A percentile compares a stretch with the other conserved stretches of the same genome.
phyloP scores from a whole-genome alignment of 768 basidiomycete species.

The Cystofilobasidium bisporidii region DNA sequence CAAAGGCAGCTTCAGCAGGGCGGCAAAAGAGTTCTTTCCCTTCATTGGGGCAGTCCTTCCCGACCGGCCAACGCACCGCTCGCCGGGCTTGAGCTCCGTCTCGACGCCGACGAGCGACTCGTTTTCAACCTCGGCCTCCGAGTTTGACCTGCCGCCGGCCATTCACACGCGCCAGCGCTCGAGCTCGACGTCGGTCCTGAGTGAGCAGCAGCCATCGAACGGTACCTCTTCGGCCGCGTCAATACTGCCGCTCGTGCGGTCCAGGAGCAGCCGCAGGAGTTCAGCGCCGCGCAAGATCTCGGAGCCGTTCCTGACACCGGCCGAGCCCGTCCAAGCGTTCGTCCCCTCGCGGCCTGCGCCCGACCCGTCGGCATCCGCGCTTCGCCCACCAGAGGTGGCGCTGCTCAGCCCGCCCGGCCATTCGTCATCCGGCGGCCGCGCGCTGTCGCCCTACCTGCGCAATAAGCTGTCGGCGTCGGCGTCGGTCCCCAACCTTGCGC shows the following conservation, averaged over 20 bases:
- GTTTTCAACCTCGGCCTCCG: neutral
- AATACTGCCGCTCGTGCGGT: neutral
- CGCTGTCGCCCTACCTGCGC: neutral
- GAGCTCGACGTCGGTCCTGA: neutral
- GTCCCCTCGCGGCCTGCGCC: neutral
- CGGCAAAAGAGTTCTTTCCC: neutral
- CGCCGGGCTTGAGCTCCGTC: neutral
- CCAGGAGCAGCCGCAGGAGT: neutral
- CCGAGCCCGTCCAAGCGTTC: neutral
- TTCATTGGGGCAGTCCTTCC: neutral
- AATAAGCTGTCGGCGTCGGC: neutral
- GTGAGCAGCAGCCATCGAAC: neutral
- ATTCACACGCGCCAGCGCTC: neutral
- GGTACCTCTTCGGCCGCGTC: neutral
- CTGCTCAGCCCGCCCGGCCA: neutral
- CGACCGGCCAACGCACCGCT: neutral
- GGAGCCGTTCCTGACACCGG: neutral
- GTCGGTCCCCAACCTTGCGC: neutral
- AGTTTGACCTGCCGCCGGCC: neutral
- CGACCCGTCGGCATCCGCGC: neutral
- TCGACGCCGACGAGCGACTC: constrained; percentile 4
- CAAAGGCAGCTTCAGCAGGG: neutral
- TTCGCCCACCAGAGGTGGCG: neutral
- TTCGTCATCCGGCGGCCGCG: neutral
- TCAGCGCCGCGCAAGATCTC: neutral